Conservation (phyloP, 1,139 yeast genomes). For the Geotrichum fermentans region DNA sequence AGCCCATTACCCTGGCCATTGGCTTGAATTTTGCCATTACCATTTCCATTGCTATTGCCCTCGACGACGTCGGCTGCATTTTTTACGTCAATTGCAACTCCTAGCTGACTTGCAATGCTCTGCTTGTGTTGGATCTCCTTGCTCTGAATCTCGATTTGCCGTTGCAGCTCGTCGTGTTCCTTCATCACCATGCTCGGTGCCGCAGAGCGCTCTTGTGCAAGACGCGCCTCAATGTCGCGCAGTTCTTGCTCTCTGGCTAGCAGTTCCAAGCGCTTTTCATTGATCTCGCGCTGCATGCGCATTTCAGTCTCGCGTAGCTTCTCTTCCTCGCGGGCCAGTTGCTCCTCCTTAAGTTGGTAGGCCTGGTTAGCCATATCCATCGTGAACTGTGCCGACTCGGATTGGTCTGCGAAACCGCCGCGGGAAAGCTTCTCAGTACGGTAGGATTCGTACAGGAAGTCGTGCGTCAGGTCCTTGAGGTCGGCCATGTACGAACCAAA, state of each 20-base stretch:
- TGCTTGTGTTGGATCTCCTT: background rate
- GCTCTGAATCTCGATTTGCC: slow-evolving; percentile 18
- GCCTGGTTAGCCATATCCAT: slow-evolving; percentile 42
- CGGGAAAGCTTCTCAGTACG: slow-evolving; percentile 80
- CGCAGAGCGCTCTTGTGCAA: too few relatives aligned
- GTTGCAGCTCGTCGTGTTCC: slow-evolving; percentile 13
- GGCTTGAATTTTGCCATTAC: too few relatives aligned
- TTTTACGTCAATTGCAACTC: background rate
- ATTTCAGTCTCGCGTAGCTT: slow-evolving; percentile 39
- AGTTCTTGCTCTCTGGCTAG: slow-evolving; percentile 85
- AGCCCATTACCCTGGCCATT: too few relatives aligned
- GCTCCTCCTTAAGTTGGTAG: slow-evolving; percentile 41
- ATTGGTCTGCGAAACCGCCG: too few relatives aligned
- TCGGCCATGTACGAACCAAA: slow-evolving; percentile 84
- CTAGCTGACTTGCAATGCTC: background rate
- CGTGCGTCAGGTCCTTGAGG: slow-evolving; percentile 86
- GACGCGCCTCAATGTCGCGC: slow-evolving; percentile 71
- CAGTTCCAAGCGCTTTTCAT: slow-evolving; percentile 76
- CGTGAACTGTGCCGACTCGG: slow-evolving; percentile 32
- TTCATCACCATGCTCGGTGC: background rate
- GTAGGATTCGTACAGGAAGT: slow-evolving; percentile 81
- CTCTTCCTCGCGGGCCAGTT: slow-evolving; percentile 37
- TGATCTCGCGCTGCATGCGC: slow-evolving; percentile 84
- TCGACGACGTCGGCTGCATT: background rate
- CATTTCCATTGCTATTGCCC: too few relatives aligned